Percentiles rank a stretch among this genome's conserved stretches.
These are phyloP conservation scores for Gracilaria gracilis DNA, from an alignment of 23 red algal species.

Conservation along the genomic window DNA sequence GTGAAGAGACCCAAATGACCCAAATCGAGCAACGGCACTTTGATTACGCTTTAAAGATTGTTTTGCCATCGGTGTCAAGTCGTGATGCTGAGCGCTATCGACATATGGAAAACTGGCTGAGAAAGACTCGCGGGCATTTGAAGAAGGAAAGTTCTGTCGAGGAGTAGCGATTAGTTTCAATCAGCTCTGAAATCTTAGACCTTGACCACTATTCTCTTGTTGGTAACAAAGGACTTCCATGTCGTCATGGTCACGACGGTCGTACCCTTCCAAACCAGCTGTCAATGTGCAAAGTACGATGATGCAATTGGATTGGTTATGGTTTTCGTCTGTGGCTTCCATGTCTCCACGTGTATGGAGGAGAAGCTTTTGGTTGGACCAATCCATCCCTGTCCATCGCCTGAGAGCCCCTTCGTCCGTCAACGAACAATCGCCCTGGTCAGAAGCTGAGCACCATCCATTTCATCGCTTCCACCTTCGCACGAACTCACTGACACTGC, in stretches of 20 bases:
- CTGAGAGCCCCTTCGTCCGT: not conserved
- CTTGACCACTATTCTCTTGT: not conserved
- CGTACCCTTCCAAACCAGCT: too few species aligned
- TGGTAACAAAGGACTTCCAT: too few species aligned
- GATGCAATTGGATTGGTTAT: not conserved
- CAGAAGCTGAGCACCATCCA: conserved; percentile 2
- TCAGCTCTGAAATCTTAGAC: not conserved
- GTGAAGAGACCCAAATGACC: conserved; percentile 15
- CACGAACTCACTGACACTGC: not conserved
- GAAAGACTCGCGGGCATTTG: conserved; percentile 42
- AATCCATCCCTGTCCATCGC: not conserved
- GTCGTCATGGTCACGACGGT: too few species aligned
- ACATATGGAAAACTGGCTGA: conserved; percentile 60
- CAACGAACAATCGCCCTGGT: not conserved
- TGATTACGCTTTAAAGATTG: conserved; percentile 65
- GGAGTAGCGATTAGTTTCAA: not conserved
- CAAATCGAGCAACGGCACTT: conserved; percentile 76
- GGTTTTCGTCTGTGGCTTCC: not conserved
- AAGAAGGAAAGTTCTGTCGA: not conserved
- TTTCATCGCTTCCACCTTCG: not conserved
- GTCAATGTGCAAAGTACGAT: too few species aligned
- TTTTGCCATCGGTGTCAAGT: conserved; percentile 83
- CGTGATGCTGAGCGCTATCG: conserved; percentile 78
- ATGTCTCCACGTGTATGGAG: not conserved
- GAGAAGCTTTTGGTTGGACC: not conserved